phyloP scores from a whole-genome alignment of 176 grass and related monocot species.

The Elaeis guineensis region DNA sequence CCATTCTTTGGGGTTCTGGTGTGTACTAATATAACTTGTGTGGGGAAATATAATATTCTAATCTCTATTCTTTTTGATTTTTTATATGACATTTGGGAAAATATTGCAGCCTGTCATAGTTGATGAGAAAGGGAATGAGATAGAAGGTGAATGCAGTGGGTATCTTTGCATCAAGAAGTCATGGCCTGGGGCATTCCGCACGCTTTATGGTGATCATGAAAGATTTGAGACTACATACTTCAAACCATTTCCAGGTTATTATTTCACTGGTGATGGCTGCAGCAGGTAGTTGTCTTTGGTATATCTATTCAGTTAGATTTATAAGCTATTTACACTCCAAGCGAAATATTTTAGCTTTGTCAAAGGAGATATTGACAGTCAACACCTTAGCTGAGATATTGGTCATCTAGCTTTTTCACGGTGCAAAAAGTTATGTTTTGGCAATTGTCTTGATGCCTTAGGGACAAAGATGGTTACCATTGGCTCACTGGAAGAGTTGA shows the following conservation, averaged over 20 bases:
- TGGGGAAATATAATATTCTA: too few relatives aligned
- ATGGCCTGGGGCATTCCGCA: slow-evolving; percentile 92
- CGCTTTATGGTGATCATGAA: slow-evolving; percentile 86
- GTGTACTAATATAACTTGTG: slow-evolving; percentile 5
- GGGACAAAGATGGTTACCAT: slow-evolving; percentile 90
- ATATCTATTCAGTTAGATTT: background rate
- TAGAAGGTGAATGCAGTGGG: slow-evolving; percentile 89
- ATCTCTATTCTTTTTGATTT: background rate
- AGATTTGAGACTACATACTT: slow-evolving; percentile 99
- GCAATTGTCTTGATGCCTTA: slow-evolving; percentile 30
- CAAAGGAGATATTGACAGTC: too few relatives aligned
- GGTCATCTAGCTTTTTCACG: too few relatives aligned
- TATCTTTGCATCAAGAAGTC: slow-evolving; percentile 99
- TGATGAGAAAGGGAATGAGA: slow-evolving; percentile 84
- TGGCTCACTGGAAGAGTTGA: slow-evolving; percentile 98
- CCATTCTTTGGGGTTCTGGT: slow-evolving; percentile 97
- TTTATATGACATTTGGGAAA: background rate
- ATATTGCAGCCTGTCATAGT: slow-evolving; percentile 68
- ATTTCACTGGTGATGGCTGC: slow-evolving; percentile 97
- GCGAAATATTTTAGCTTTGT: too few relatives aligned
- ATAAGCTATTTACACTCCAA: too few relatives aligned
- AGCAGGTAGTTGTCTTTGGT: slow-evolving; percentile 45
- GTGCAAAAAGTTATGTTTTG: background rate
- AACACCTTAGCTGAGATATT: too few relatives aligned
- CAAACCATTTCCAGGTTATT: slow-evolving; percentile 91